Evolutionary conservation across 139 green algal genomes (phyloP), one percentile per base, ranked within the genome.

Genomic region (Trebouxia sp.): DNA sequence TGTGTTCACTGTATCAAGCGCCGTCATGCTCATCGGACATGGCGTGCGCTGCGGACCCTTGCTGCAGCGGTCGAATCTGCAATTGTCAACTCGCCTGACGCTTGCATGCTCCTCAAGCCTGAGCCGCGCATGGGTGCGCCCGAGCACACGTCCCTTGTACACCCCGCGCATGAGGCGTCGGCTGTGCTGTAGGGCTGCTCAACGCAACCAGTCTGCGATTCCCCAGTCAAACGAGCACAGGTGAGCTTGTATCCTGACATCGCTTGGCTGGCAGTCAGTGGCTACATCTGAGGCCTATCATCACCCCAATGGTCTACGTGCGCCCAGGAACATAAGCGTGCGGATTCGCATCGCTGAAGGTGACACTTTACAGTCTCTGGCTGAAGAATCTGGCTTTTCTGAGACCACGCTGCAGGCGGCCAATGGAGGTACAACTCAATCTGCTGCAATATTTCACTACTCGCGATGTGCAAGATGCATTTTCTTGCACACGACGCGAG

Each of bases 361-460:
- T 24, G 62, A 72, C 62, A 72, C 28, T 4, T 26, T 72, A 7
- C 32, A 72, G 62, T 45, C 32, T 22, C 37, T 72, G 12, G 42
- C 62, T 45, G 32, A 22, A 28, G 37, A 72, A 35, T 72, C 15
- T 72, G 62, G 32, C 12, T 42, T 72, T 42, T 72, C 62, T 26
- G 6, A 45, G 28, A 14, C 32, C 62, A 72, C 42, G 1, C 14
- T 72, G 20, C 62, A 41, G 43, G 32, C 9, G 43, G 62, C 62
- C 28, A 72, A 72, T 45, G 32, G 35, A 45, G 62, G 62, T 72
- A 43, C n/a, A n/a, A n/a, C n/a, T n/a, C n/a, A n/a, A n/a, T n/a
- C n/a, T n/a, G n/a, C n/a, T n/a, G n/a, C n/a, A n/a, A n/a, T n/a
- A n/a, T n/a, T n/a, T n/a, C n/a, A n/a, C n/a, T n/a, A n/a, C n/a